Conservation (phyloP, 371 early-diverging fungal species). For the Mortierella sp. region DNA sequence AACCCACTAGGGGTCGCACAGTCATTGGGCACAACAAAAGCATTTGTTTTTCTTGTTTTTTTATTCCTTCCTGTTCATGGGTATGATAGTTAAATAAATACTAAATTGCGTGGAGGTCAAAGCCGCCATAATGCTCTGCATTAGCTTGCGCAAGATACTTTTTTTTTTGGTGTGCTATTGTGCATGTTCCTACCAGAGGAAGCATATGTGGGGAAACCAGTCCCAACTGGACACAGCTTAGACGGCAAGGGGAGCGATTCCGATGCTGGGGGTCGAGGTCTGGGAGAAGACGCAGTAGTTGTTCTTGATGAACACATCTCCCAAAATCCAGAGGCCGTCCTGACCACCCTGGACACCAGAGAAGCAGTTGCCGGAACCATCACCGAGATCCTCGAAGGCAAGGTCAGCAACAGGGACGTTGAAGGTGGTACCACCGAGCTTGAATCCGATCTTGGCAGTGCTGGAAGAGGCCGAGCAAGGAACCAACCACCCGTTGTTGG, state of each 20-base stretch:
- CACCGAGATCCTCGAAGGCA: conserved; percentile 33
- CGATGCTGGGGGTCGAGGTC: conserved; percentile 17
- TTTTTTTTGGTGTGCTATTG: not conserved
- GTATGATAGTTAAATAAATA: not conserved
- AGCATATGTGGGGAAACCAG: not conserved
- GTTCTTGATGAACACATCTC: conserved; percentile 62
- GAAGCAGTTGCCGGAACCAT: conserved; percentile 32
- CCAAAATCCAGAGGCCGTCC: conserved; percentile 39
- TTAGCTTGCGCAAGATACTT: not conserved
- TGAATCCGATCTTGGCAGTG: conserved; percentile 37
- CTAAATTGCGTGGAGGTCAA: too few relatives aligned
- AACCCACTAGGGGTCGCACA: not conserved
- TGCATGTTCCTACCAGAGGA: not conserved
- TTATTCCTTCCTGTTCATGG: not conserved
- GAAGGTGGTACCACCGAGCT: conserved; percentile 30
- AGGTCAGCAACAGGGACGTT: conserved; percentile 44
- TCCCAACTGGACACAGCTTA: not conserved
- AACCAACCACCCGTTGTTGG: conserved; percentile 38
- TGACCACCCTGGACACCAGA: conserved; percentile 43
- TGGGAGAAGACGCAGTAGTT: conserved; percentile 61
- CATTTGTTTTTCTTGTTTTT: not conserved
- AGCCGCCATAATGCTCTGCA: not conserved
- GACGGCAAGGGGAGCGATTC: conserved; percentile 36
- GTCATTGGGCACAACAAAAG: not conserved
- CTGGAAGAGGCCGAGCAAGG: conserved; percentile 31